phyloP scores from a whole-genome alignment of 139 green algal species.

The Tetradesmus obliquus region DNA sequence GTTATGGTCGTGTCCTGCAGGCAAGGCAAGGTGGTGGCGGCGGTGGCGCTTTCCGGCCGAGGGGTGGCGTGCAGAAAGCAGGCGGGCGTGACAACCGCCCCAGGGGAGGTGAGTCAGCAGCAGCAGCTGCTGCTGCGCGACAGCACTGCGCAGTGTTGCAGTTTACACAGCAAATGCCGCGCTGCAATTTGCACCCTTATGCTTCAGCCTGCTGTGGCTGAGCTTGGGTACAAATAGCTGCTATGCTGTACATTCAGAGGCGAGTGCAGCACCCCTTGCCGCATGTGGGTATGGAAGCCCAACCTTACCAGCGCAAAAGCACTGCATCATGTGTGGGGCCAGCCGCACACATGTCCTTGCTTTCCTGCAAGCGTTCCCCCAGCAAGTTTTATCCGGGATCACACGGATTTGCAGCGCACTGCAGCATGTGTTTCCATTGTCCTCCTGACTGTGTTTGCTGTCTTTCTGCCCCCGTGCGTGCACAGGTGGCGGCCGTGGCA shows the following conservation, averaged over 20 bases:
- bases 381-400: not conserved
- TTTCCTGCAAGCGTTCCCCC: not conserved
- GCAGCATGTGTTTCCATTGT: not conserved
- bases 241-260: no score
- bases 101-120: not conserved
- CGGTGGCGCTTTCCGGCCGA: not conserved
- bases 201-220: no score
- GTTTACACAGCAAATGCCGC: no score
- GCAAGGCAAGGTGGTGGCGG: slow-evolving; percentile 17
- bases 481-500: not conserved
- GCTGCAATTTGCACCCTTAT: no score
- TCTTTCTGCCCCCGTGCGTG: not conserved
- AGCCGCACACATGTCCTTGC: not conserved
- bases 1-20: not conserved
- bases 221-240: no score
- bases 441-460: not conserved
- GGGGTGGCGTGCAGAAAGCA: slow-evolving; percentile 14
- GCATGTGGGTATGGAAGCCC: no score
- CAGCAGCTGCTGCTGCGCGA: not conserved
- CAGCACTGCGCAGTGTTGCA: no score
- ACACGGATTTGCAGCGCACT: not conserved
- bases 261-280: no score
- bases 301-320: no score
- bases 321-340: no score
- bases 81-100: not conserved